Conservation (phyloP, 805 yeast species). For the Ogataea trehalophila region DNA sequence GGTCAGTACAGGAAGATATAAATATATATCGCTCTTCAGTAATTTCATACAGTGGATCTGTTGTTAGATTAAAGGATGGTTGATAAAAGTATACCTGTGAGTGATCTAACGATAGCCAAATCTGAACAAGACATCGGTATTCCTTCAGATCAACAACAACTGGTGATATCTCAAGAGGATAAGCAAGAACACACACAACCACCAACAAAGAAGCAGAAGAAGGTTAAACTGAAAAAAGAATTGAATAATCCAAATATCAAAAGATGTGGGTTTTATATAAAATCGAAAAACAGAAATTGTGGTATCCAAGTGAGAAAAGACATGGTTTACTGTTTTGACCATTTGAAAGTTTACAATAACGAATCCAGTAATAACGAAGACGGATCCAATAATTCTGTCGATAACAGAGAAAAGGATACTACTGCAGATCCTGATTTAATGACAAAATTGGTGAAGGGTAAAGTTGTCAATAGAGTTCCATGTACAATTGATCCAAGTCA, state of each 20-base stretch:
- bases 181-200: neutral
- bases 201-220: neutral
- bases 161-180: too few species aligned
- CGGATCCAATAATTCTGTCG: too few species aligned
- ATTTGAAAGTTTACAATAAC: conserved; percentile 30
- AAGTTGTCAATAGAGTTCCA: conserved; percentile 43
- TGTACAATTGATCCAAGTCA: conserved; percentile 80
- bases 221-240: neutral
- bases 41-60: too few species aligned
- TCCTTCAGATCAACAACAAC: too few species aligned
- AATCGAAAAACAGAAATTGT: conserved; percentile 52
- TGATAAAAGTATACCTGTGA: too few species aligned
- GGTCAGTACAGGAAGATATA: too few species aligned
- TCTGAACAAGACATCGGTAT: too few species aligned
- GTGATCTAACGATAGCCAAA: too few species aligned
- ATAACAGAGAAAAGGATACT: too few species aligned
- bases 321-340: conserved; percentile 59
- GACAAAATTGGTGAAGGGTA: conserved; percentile 22
- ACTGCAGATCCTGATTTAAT: too few species aligned
- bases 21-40: too few species aligned
- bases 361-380: neutral
- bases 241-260: conserved; percentile 3
- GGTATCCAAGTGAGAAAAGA: conserved; percentile 52
- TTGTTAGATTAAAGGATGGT: too few species aligned
- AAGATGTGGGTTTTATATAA: conserved; percentile 45